phyloP scores from a whole-genome alignment of 495 filamentous ascomycete species.

The Parmelia sp. region DNA sequence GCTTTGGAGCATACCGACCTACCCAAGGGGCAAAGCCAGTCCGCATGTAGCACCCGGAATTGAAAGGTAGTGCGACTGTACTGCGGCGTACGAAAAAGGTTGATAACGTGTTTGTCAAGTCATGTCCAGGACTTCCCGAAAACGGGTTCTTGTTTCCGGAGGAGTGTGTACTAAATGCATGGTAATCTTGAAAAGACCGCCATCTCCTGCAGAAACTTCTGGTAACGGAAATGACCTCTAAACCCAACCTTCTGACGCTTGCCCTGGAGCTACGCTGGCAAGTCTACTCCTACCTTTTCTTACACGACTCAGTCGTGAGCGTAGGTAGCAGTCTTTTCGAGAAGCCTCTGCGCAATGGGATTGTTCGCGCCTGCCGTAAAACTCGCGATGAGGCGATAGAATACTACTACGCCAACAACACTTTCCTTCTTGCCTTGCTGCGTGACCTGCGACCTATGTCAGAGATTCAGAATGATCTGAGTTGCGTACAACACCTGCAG shows the following conservation, averaged over 20 bases:
- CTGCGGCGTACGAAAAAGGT: too few relatives aligned
- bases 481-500: conserved; percentile 4
- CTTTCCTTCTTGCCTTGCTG: neutral
- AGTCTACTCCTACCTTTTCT: conserved; percentile 6
- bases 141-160: too few relatives aligned
- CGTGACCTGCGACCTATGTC: neutral
- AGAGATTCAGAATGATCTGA: neutral
- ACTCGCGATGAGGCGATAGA: neutral
- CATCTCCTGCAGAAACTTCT: neutral
- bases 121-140: too few relatives aligned
- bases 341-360: neutral
- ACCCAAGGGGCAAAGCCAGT: too few relatives aligned
- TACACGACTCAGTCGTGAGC: neutral
- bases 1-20: too few relatives aligned
- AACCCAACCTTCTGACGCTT: neutral
- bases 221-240: neutral
- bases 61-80: too few relatives aligned
- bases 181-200: too few relatives aligned
- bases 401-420: conserved; percentile 7
- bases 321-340: too few relatives aligned
- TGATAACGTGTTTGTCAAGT: too few relatives aligned
- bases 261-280: conserved; percentile 6
- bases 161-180: too few relatives aligned
- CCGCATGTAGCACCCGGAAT: too few relatives aligned
- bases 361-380: neutral